These are phyloP conservation scores for Bassia scoparia DNA, from an alignment of 148 eudicot genomes.

Conservation along the genomic window DNA sequence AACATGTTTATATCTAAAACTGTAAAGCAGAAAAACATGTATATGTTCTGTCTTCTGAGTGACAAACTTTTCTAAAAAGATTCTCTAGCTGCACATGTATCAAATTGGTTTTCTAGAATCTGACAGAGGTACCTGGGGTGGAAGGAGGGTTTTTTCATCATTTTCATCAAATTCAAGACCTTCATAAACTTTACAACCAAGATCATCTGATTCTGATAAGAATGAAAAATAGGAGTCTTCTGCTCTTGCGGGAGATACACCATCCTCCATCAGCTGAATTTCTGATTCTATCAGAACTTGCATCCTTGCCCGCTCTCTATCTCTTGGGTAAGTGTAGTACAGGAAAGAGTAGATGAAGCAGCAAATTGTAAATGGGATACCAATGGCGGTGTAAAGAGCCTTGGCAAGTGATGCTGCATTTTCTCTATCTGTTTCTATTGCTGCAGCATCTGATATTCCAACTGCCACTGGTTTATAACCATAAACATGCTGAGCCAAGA, in stretches of 20 bases:
- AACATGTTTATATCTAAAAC: not conserved
- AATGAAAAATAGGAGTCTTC: slow-evolving; percentile 2
- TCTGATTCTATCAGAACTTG: slow-evolving; percentile 57
- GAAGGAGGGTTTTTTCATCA: slow-evolving; percentile 19
- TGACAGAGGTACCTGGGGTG: slow-evolving; percentile 6
- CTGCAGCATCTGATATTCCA: slow-evolving; percentile 38
- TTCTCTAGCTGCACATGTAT: not conserved
- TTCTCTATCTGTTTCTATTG: slow-evolving; percentile 54
- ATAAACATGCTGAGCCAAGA: slow-evolving; percentile 51
- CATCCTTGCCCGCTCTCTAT: slow-evolving; percentile 75
- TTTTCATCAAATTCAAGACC: slow-evolving; percentile 19
- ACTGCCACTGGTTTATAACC: slow-evolving; percentile 45
- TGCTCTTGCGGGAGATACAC: slow-evolving; percentile 13
- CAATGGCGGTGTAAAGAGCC: slow-evolving; percentile 70
- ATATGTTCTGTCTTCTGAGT: not conserved
- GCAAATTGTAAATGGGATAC: slow-evolving; percentile 63
- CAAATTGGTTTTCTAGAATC: slow-evolving; percentile 7
- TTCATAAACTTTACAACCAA: slow-evolving; percentile 9
- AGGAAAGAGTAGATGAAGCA: slow-evolving; percentile 67
- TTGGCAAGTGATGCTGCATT: slow-evolving; percentile 77
- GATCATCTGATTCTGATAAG: slow-evolving; percentile 17
- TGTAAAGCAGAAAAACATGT: not conserved
- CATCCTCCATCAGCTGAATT: slow-evolving; percentile 37
- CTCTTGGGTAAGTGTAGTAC: slow-evolving; percentile 80
- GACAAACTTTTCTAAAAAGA: not conserved